Percentiles rank a stretch among this genome's conserved stretches.
These are phyloP conservation scores for Candida ovalis DNA, from an alignment of 805 yeast genomes.

Conservation along the genomic window DNA sequence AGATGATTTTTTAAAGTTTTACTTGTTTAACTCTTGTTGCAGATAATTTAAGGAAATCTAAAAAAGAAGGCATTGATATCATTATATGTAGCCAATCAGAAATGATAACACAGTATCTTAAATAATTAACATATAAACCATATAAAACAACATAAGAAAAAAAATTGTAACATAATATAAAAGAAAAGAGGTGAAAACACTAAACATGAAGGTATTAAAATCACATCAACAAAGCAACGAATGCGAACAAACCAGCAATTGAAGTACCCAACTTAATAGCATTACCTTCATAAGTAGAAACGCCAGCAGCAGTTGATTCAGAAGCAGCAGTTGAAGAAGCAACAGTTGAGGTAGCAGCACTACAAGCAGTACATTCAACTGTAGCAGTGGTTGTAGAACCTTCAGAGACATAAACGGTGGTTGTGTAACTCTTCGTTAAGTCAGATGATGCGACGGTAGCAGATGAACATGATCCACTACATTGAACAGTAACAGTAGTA, in stretches of 20 bases:
- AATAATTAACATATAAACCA: too few relatives aligned
- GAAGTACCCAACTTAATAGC: not conserved
- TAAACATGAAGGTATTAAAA: not conserved
- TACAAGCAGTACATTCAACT: not conserved
- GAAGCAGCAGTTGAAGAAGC: not conserved
- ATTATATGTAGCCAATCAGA: too few relatives aligned
- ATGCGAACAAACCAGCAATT: not conserved
- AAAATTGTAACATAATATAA: too few relatives aligned
- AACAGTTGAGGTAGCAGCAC: not conserved
- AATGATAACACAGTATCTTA: too few relatives aligned
- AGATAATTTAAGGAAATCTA: too few relatives aligned
- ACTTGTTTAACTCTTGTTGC: too few relatives aligned
- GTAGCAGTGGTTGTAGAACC: conserved; percentile 6
- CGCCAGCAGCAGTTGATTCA: not conserved
- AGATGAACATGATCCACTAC: conserved; percentile 9
- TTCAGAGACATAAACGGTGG: conserved; percentile 5
- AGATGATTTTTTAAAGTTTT: too few relatives aligned
- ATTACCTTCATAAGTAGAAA: not conserved
- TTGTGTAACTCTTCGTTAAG: conserved; percentile 11
- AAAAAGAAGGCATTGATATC: too few relatives aligned
- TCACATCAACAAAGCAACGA: not conserved
- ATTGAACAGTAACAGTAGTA: conserved; percentile 17
- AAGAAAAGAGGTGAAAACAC: not conserved
- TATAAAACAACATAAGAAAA: not conserved
- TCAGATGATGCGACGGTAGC: conserved; percentile 3